Percentiles rank a stretch among this genome's conserved stretches.
phyloP scores from a whole-genome alignment of 176 grass and related monocot species.

The Ensete glaucum region DNA sequence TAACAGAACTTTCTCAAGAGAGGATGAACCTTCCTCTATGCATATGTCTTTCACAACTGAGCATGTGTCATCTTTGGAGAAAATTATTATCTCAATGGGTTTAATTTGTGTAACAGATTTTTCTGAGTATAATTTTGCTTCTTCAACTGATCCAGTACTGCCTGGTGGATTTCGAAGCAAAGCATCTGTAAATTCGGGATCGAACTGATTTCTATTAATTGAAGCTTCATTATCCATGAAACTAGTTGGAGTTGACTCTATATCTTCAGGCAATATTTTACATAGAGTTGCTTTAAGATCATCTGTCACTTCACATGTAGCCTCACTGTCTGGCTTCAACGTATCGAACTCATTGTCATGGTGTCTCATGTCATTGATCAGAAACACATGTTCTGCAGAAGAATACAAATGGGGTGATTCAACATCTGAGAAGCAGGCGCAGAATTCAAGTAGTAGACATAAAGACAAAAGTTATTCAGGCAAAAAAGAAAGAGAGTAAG shows the following conservation, averaged over 20 bases:
- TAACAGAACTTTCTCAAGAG: not conserved
- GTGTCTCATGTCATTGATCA: constrained; percentile 4
- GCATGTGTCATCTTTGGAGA: not conserved
- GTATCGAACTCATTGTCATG: not conserved
- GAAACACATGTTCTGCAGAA: not conserved
- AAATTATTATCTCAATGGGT: not conserved
- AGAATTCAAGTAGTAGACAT: not conserved
- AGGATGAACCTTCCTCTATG: constrained; percentile 2
- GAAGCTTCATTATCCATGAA: not conserved
- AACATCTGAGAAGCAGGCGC: not conserved
- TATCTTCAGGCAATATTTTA: not conserved
- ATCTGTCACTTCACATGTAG: not conserved
- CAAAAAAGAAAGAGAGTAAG: not conserved
- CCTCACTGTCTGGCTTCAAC: not conserved
- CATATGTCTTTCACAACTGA: constrained; percentile 19
- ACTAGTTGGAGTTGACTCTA: not conserved
- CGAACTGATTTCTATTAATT: not conserved
- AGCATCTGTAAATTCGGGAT: not conserved
- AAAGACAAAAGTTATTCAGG: not conserved
- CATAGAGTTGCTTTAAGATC: not conserved
- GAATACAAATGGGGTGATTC: not conserved
- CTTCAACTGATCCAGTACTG: not conserved
- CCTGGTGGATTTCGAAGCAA: not conserved
- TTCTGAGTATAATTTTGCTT: not conserved
- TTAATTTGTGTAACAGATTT: constrained; percentile 11